Base-by-base conservation (phyloP, 2,329 filamentous ascomycete species). In the Colletotrichum cereale region DNA sequence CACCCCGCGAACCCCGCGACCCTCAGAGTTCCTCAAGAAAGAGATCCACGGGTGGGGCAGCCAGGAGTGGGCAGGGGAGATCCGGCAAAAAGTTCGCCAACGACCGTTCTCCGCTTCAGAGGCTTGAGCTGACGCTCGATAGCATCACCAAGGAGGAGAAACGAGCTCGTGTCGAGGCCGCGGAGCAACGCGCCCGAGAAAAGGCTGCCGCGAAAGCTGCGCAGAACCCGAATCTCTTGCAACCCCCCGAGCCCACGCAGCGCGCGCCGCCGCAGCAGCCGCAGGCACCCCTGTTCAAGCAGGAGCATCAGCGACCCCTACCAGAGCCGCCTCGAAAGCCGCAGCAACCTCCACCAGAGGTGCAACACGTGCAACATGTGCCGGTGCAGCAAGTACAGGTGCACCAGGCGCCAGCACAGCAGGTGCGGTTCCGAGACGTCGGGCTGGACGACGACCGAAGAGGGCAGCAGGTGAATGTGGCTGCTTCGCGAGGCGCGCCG, bases 101-200 rank as follows among this genome's bases (percentile, higher is more conserved):
- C 68, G 92, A 97, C 79, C 90, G 93, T 77, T 98, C 96, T 74
- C 96, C 97, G 63, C 87, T 99, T 63, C 96, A 99, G 82, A 96
- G 92, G 84, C 89, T 99, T 75, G 96, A 99, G 84, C 90, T 93
- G 78, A 96, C 94, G 77, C 88, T 98, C 78, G 93, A 92, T 81
- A 95, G 93, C 82, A 96, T 98, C 81, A 97, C 93, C 80, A 98
- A 98, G 81, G 95, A 98, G 82, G 95, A 98, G 82, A 97, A 97
- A 81, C 89, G 96, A 74, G 94, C 95, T 11, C 89, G 94, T 57
- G 90, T 96, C 5, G 89, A 95, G 79, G 93, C 96, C 76, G 94
- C 94, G 7, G 96, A 98, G 80, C 87, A 90, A 75, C 88, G 89
- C 53, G 88, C 91, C 24, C 89, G 91, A 75, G 91, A 96, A 77